A percentile compares a stretch with the other conserved stretches of the same genome.
phyloP scores from a whole-genome alignment of 2,329 filamentous ascomycete genomes.

The Colletotrichum aenigma region DNA sequence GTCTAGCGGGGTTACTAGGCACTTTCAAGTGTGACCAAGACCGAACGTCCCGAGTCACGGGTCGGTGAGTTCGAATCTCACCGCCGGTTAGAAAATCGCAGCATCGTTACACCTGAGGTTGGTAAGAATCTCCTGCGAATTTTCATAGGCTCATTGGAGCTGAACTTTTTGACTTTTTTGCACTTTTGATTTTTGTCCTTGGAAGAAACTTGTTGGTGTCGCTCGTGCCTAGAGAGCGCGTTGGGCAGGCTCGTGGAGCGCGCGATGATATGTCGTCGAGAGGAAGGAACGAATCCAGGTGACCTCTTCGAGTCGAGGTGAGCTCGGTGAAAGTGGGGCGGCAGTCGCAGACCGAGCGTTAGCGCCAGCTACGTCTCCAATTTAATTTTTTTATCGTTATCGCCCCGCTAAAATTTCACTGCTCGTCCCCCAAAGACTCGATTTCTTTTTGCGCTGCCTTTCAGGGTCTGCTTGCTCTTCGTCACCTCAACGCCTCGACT shows the following conservation, averaged over 20 bases:
- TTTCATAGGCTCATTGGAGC: neutral
- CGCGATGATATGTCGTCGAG: neutral
- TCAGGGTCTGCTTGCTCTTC: neutral
- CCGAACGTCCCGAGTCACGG: neutral
- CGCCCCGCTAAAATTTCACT: constrained; percentile 16
- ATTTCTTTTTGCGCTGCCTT: constrained; percentile 12
- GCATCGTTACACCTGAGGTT: neutral
- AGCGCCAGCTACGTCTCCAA: neutral
- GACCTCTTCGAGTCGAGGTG: neutral
- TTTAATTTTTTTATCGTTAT: constrained; percentile 3
- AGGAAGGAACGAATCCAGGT: neutral
- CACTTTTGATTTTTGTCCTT: neutral
- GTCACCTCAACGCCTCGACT: neutral
- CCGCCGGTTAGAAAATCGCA: neutral
- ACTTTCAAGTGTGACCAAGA: neutral
- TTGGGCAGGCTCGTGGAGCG: neutral
- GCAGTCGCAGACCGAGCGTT: neutral
- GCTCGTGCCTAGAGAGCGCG: rapidly evolving
- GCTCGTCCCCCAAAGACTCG: neutral
- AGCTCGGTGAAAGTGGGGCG: neutral
- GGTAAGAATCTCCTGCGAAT: neutral
- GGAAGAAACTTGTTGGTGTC: neutral
- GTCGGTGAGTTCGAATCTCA: neutral
- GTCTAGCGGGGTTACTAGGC: neutral
- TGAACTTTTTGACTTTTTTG: neutral